Evolutionary conservation across 108 stramenopile species (phyloP).

Genomic region (Cyclotella cryptica): DNA sequence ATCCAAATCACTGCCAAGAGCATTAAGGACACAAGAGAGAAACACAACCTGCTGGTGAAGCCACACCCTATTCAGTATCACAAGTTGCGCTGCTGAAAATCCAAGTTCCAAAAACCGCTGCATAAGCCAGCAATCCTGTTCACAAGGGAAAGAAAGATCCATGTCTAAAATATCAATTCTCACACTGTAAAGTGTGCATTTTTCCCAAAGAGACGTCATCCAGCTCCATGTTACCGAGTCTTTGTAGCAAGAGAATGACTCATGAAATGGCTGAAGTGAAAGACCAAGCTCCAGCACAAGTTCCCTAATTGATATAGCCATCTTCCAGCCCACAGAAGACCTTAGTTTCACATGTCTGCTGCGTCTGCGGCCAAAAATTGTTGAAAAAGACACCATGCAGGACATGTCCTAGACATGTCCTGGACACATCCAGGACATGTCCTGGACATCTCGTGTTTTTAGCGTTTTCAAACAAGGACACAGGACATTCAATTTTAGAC

Average conservation of each 20-base stretch:
- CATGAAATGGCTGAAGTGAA: background rate
- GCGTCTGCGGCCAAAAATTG: too few species aligned
- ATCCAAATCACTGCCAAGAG: too few species aligned
- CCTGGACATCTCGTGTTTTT: too few species aligned
- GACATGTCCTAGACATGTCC: too few species aligned
- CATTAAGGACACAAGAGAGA: background rate
- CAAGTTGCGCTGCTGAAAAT: background rate
- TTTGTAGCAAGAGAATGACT: background rate
- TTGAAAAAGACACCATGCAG: too few species aligned
- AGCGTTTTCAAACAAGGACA: too few species aligned
- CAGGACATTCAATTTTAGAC: too few species aligned
- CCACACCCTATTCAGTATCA: background rate
- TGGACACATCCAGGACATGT: too few species aligned
- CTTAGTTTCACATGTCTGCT: too few species aligned
- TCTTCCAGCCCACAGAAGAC: too few species aligned
- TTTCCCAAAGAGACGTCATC: conserved; percentile 19
- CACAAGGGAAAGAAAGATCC: background rate
- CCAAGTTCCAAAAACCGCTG: background rate
- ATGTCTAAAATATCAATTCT: too few species aligned
- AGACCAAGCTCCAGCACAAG: background rate
- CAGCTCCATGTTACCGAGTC: too few species aligned
- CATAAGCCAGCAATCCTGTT: conserved; percentile 8
- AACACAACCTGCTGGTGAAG: background rate
- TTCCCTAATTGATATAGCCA: background rate
- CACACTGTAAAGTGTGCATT: background rate